These are phyloP conservation scores for Botryotinia convoluta DNA, from an alignment of 2,329 filamentous ascomycete genomes.

Conservation along the genomic window DNA sequence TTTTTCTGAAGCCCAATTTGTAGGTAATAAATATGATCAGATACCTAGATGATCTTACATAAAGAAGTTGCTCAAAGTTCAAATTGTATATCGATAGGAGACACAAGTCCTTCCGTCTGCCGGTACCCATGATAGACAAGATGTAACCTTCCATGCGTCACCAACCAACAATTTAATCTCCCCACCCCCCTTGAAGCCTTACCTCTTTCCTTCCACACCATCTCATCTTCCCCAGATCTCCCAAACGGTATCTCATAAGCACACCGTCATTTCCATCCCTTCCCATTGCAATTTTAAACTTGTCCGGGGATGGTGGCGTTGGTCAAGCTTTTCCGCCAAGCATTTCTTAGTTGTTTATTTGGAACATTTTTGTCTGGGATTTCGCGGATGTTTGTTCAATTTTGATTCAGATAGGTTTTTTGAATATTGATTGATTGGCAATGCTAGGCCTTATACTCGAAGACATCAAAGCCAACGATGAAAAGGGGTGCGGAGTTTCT, in stretches of 20 bases:
- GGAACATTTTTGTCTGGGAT: not conserved
- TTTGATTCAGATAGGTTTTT: not conserved
- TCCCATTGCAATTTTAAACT: not conserved
- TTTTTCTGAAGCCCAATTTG: not conserved
- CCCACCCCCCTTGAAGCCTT: not conserved
- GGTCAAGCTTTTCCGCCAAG: not conserved
- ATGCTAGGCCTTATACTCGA: not conserved
- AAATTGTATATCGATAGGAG: not conserved
- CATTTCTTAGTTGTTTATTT: not conserved
- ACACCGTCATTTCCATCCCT: not conserved
- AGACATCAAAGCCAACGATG: not conserved
- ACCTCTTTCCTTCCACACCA: not conserved
- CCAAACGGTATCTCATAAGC: not conserved
- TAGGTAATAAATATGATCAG: not conserved
- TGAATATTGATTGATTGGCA: not conserved
- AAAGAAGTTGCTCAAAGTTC: not conserved
- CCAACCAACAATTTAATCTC: not conserved
- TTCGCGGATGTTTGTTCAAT: not conserved
- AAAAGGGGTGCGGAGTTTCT: not conserved
- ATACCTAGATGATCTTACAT: not conserved
- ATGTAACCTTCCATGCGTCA: not conserved
- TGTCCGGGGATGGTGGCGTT: not conserved
- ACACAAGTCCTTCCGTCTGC: not conserved
- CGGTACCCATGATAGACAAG: not conserved
- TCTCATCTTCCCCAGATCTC: not conserved